Evolutionary conservation across 805 yeast species (phyloP), one percentile per base, ranked within the genome.

Genomic region (Debaryomyces maramus): DNA sequence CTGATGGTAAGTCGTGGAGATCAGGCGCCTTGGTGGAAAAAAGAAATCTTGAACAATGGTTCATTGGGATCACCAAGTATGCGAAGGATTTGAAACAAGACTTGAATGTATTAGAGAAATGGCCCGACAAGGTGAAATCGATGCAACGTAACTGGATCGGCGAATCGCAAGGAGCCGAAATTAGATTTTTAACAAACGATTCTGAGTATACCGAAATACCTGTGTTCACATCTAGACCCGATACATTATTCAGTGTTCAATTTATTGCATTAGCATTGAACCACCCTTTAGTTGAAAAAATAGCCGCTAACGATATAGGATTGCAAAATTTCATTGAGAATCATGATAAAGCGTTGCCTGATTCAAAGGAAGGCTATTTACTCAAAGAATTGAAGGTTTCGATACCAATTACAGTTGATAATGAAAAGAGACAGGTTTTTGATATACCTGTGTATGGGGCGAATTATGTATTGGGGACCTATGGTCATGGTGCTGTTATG

Each of bases 81-180:
- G 96, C 96, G 1, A 65, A 74, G 2, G 81, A 72, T 3, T 68
- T 93, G 39, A 75, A 78, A 41, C 59, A 68, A 8, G 98, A 93
- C 60, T 61, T 93, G 43, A 68, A 71, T 0, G 38, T 60, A 1
- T 72, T 93, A 33, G 63, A 73, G 1, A 66, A 81, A 5, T 93
- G 99, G 99, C 99, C 99, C 0, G 73, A 75, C 3, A 83, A 85
- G 52, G 98, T 93, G 13, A 86, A 83, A 56, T 67, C 81, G 4
- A 90, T 91, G 98, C 99, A 93, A 63, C 75, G 65, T 38, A 81
- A 93, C 61, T 93, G 99, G 99, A 88, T 93, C 38, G 98, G 97
- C 1, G 80, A 80, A 51, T 86, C 96, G 3, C 65, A 72, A 16
- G 98, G 98, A 17, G 83, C 88, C 0, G 84, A 84, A 29, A 66